phyloP scores from a whole-genome alignment of 108 stramenopile species.

The Skeletonema grethae region DNA sequence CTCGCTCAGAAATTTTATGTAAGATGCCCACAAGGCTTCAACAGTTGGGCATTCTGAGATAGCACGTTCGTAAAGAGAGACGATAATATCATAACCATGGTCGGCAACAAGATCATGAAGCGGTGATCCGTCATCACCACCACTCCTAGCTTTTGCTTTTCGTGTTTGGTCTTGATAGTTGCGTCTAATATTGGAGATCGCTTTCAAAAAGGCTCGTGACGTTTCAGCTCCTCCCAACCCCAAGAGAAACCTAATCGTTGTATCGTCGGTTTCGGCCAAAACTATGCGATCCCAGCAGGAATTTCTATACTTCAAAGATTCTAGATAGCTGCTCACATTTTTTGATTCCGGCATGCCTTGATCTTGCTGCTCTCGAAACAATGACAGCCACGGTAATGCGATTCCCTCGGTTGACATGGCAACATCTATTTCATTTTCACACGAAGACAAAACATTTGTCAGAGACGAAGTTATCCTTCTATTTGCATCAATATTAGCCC shows the following conservation, averaged over 20 bases:
- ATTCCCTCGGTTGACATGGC: slow-evolving; percentile 69
- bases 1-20: slow-evolving; percentile 56
- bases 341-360: slow-evolving; percentile 10
- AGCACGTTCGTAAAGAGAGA: slow-evolving; percentile 73
- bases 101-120: slow-evolving; percentile 26
- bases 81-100: slow-evolving; percentile 25
- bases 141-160: slow-evolving; percentile 22
- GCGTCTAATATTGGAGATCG: slow-evolving; percentile 43
- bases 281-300: slow-evolving; percentile 37
- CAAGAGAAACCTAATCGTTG: slow-evolving; percentile 42
- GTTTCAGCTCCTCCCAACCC: slow-evolving; percentile 67
- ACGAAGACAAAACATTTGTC: slow-evolving; percentile 40
- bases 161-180: slow-evolving; percentile 20
- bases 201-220: slow-evolving; percentile 60
- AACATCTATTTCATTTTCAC: slow-evolving; percentile 77
- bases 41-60: slow-evolving; percentile 88
- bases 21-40: slow-evolving; percentile 75
- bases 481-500: slow-evolving; percentile 35
- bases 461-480: slow-evolving; percentile 42
- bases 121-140: not conserved
- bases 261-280: slow-evolving; percentile 5
- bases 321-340: slow-evolving; percentile 35
- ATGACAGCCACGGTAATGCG: slow-evolving; percentile 8
- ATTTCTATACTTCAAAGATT: slow-evolving; percentile 32
- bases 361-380: slow-evolving; percentile 11